Base-by-base conservation (phyloP, 176 grass and related monocot species). In the Rhynchospora pubera region DNA sequence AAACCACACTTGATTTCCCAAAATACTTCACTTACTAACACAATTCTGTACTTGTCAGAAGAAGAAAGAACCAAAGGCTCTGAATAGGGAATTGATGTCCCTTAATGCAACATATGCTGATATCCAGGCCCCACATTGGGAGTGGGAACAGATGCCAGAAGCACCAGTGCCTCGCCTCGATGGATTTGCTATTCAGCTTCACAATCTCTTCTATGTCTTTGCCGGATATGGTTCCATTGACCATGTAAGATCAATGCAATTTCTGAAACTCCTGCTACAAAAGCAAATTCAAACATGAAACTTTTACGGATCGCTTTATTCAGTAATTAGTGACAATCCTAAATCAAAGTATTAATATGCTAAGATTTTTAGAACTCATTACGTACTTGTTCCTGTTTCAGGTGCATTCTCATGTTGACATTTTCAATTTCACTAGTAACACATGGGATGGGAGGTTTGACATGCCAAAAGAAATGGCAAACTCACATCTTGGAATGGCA, bases 321-420 rank as follows among this genome's bases (percentile, higher is more conserved):
- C 66, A 21, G 66, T 70, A 45, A 39, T 39, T 39, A 19, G 66
- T 7, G 39, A 45, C 6, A 34, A 45, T 39, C 32, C 21, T 44
- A 70, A 46, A n/a, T 70, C 28, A 8, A 14, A 46, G 15, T 70
- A 70, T 46, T 46, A 12, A 73, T 3, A 23, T 73, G 44, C 44
- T 12, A 73, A 11, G 8, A 3, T 83, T 59, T 15, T 85, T 64
- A 88, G 51, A 39, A 50, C 68, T 65, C 13, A 57, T 50, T 48
- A 79, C 76, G 69, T 65, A 23, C 12, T 83, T 82, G 57, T 79
- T 43, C 16, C 66, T 44, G 43, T 86, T 86, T 65, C 65, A 97
- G 94, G 94, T 97, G 2, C 91, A 97, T 92, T 92, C 90, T 87
- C 91, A 97, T 87, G 90, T 94, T 9, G 94, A 94, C 83, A 83